Percentiles rank a stretch among this genome's conserved stretches.
phyloP scores from a whole-genome alignment of 1,284 basidiomycete species.

The Cutaneotrichosporon sp. region DNA sequence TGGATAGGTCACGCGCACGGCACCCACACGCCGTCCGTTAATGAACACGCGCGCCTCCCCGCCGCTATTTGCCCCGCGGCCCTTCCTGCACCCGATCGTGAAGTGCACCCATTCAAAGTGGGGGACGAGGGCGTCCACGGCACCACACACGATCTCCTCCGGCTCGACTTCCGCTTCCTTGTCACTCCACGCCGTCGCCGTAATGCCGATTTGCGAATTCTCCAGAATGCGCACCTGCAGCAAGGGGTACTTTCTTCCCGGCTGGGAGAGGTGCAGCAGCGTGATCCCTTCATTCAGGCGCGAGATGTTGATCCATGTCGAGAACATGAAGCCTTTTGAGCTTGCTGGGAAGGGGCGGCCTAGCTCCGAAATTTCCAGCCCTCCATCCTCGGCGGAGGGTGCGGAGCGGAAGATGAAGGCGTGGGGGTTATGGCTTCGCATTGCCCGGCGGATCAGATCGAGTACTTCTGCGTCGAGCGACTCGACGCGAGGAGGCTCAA shows the following conservation, averaged over 20 bases:
- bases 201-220: constrained; percentile 45
- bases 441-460: constrained; percentile 36
- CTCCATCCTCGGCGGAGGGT: constrained; percentile 25
- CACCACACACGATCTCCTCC: constrained; percentile 39
- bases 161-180: constrained; percentile 9
- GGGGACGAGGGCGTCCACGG: constrained; percentile 43
- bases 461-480: constrained; percentile 39
- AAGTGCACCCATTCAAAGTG: constrained; percentile 48
- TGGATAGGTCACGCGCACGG: constrained; percentile 36
- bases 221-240: constrained; percentile 43
- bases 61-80: constrained; percentile 7
- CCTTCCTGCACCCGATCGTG: constrained; percentile 36
- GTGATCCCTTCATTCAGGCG: constrained; percentile 41
- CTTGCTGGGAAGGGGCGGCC: constrained; percentile 37
- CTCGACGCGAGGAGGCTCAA: constrained; percentile 8
- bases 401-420: constrained; percentile 38
- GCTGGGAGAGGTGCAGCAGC: constrained; percentile 37
- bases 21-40: constrained; percentile 39
- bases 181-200: constrained; percentile 19
- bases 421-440: constrained; percentile 38
- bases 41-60: constrained; percentile 40
- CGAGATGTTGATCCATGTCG: constrained; percentile 42
- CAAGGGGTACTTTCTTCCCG: constrained; percentile 17
- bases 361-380: constrained; percentile 34
- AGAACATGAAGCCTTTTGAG: constrained; percentile 43